These are phyloP conservation scores for Fusarium sp. DNA, from an alignment of 2,329 filamentous ascomycete genomes.

Conservation along the genomic window DNA sequence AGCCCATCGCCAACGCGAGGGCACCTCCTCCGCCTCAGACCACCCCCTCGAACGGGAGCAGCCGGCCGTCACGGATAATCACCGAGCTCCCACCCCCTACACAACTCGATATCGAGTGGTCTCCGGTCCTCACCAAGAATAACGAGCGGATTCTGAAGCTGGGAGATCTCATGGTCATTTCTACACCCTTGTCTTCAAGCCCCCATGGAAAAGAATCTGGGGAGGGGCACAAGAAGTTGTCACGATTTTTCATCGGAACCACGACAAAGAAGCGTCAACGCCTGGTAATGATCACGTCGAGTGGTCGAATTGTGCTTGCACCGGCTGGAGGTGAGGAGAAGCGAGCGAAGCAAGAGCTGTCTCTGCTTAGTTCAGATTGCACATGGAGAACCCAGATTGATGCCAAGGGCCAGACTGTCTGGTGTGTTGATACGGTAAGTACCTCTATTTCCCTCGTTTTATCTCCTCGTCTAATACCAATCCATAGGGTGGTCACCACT, in stretches of 20 bases:
- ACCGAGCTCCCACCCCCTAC: conserved; percentile 97
- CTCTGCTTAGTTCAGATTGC: conserved; percentile 80
- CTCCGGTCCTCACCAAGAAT: conserved; percentile 86
- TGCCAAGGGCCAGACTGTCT: conserved; percentile 86
- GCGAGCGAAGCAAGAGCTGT: conserved; percentile 91
- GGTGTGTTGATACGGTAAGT: conserved; percentile 93
- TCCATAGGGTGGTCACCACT: conserved; percentile 84
- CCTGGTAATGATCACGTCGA: conserved; percentile 94
- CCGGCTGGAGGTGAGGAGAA: conserved; percentile 96
- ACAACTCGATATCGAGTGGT: conserved; percentile 98
- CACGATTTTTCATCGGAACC: conserved; percentile 91
- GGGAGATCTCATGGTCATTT: conserved; percentile 87
- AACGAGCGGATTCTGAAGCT: conserved; percentile 96
- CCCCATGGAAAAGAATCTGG: conserved; percentile 77
- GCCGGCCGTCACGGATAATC: conserved; percentile 81
- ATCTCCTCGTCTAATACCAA: neutral
- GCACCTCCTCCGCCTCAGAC: conserved; percentile 50
- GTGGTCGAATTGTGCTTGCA: conserved; percentile 87
- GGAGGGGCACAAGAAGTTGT: conserved; percentile 86
- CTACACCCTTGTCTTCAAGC: conserved; percentile 80
- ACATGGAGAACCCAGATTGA: conserved; percentile 84
- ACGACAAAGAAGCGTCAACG: conserved; percentile 93
- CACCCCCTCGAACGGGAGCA: conserved; percentile 55
- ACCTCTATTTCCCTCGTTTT: conserved; percentile 32
- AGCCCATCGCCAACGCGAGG: conserved; percentile 45